These are phyloP conservation scores for Aaosphaeria arxii DNA, from an alignment of 2,329 filamentous ascomycete species.

Conservation along the genomic window DNA sequence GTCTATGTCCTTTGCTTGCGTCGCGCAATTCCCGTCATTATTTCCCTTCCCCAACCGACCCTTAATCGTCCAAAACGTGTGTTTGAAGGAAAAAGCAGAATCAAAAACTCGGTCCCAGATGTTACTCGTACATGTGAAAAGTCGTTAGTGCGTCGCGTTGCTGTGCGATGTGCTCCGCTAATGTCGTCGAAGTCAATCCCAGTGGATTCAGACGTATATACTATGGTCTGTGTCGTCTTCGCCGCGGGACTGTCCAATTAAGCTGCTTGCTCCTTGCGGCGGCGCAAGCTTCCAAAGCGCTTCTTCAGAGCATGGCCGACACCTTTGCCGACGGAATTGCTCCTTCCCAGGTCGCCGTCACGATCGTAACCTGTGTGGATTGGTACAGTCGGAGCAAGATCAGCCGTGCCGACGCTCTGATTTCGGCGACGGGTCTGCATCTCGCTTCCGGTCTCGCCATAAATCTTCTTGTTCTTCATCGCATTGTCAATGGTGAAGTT, in stretches of 20 bases:
- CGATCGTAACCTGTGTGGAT: conserved; percentile 27
- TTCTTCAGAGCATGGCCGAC: conserved; percentile 43
- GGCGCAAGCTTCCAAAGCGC: conserved; percentile 46
- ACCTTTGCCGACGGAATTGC: conserved; percentile 36
- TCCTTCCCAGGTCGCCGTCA: conserved; percentile 26
- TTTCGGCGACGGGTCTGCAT: conserved; percentile 40
- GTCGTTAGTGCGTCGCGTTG: no score
- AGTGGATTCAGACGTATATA: no score
- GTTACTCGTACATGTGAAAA: no score
- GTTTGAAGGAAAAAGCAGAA: no score
- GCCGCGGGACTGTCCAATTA: not conserved
- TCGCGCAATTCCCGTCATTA: no score
- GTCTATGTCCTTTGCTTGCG: no score
- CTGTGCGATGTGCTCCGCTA: no score
- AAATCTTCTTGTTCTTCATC: conserved; percentile 57
- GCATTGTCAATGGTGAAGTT: conserved; percentile 68
- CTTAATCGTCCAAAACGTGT: no score
- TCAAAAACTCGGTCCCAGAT: no score
- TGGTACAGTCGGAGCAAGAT: conserved; percentile 17
- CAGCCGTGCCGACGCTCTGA: conserved; percentile 33
- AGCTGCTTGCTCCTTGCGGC: conserved; percentile 22
- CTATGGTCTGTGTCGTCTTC: no score
- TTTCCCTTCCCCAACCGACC: no score
- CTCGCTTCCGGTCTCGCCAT: conserved; percentile 42
- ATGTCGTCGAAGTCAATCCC: no score